Evolutionary conservation across 768 basidiomycete genomes (phyloP), one percentile per base, ranked within the genome.

Genomic region (Boletus tomentosulus): DNA sequence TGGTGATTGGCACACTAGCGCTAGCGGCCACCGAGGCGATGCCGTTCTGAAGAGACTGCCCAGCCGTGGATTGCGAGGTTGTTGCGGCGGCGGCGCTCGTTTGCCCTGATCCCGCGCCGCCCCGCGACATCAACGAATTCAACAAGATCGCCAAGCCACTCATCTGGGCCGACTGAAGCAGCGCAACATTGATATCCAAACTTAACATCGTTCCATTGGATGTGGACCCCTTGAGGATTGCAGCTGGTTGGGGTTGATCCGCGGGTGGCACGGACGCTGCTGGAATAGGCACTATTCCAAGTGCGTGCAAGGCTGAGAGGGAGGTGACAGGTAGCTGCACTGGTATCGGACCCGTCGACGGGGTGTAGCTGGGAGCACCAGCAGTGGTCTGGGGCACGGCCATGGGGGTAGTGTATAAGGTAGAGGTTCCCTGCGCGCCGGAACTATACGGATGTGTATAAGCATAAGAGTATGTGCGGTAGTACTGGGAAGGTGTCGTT

Each of bases 101-200:
- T 39, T 70, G 64, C 16, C 64, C 64, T 41, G 70, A 55, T 39
- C 59, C 61, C 24, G 54, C 27, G 6, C 70, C 33, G 6, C 71
- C 66, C 58, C 79, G 76, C 27, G 81, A 77, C 76, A 87, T 84
- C 57, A 90, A 67, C 3, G 85, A 82, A 67, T 87, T 89, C 56
- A 91, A 68, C 11, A 91, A 73, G 57, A 85, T 72, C 19, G 86
- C 86, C 58, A 90, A 61, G 13, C 87, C 87, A 63, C 78, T 87
- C 83, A 87, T 85, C 62, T 92, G 89, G n/a, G 80, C 74, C 16
- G 82, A 76, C 66, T 89, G 85, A 51, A 92, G 73, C 19, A 85
- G 69, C 15, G 84, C 83, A 28, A 90, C 82, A 56, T 91, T 90
- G 64, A 92, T 87, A 57, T 92, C 89, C 50, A 92, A 71, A 64